Percentiles rank a stretch among this genome's conserved stretches.
phyloP scores from a whole-genome alignment of 306 rosid genomes.

The Acacia crassicarpa region DNA sequence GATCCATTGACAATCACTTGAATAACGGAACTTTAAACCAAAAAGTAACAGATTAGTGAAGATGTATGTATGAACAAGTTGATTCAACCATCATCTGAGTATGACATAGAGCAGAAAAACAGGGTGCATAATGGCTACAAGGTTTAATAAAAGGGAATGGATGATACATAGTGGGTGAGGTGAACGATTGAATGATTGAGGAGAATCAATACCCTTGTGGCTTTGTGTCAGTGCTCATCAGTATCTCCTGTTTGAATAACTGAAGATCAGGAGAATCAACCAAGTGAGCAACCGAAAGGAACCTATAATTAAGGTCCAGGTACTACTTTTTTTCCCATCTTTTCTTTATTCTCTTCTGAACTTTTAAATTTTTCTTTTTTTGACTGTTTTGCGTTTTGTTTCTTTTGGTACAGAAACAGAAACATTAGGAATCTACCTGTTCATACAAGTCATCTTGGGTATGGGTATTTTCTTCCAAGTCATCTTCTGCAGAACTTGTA shows the following conservation, averaged over 20 bases:
- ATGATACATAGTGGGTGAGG: slow-evolving; percentile 23
- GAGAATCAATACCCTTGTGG: slow-evolving; percentile 31
- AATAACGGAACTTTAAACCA: background rate
- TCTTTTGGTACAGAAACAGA: slow-evolving; percentile 34
- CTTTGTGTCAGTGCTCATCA: background rate
- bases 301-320: slow-evolving; percentile 26
- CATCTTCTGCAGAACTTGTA: slow-evolving; percentile 15
- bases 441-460: slow-evolving; percentile 11
- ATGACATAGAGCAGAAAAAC: background rate
- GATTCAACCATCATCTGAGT: background rate
- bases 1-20: background rate
- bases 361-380: background rate
- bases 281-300: background rate
- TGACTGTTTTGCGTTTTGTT: slow-evolving; percentile 19
- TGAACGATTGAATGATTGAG: slow-evolving; percentile 23
- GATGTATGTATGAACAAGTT: background rate
- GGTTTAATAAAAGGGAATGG: slow-evolving; percentile 26
- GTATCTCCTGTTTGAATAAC: slow-evolving; percentile 12
- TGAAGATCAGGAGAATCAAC: slow-evolving; percentile 35
- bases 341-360: slow-evolving; percentile 2
- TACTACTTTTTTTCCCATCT: background rate
- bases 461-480: slow-evolving; percentile 18
- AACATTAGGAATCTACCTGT: slow-evolving; percentile 48
- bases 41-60: background rate
- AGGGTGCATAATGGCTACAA: background rate